phyloP scores from a whole-genome alignment of 805 yeast species.

The Saccharomyces cerevisiae region DNA sequence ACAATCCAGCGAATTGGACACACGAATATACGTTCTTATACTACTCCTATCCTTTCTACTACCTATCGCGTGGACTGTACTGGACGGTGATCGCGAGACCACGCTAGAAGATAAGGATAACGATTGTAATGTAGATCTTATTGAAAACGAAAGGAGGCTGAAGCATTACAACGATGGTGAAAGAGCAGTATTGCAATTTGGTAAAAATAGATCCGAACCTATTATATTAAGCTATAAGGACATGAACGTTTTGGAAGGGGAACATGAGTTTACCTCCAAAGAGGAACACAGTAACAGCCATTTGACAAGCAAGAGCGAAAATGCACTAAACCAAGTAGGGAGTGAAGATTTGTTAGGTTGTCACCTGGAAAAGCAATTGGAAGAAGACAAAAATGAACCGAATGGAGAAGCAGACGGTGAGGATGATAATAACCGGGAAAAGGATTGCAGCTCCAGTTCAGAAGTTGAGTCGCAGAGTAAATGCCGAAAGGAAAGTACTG shows the following conservation, averaged over 20 bases:
- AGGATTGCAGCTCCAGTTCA: background rate
- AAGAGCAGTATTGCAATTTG: slow-evolving; percentile 21
- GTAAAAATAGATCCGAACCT: slow-evolving; percentile 15
- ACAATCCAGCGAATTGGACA: slow-evolving; percentile 6
- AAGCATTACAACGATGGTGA: slow-evolving; percentile 12
- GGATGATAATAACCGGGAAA: background rate
- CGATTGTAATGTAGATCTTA: background rate
- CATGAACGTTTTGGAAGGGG: background rate
- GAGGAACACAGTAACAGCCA: background rate
- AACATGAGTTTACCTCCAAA: background rate
- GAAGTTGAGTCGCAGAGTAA: background rate
- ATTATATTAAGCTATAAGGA: slow-evolving; percentile 4
- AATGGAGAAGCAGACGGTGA: background rate
- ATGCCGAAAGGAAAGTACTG: background rate
- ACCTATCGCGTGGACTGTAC: slow-evolving; percentile 1
- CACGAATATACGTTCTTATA: slow-evolving; percentile 5
- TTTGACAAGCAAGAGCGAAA: background rate
- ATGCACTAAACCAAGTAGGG: background rate
- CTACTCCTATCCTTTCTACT: slow-evolving; percentile 5
- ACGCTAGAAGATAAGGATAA: background rate
- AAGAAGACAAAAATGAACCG: background rate
- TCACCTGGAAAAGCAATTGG: background rate
- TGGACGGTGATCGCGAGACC: background rate
- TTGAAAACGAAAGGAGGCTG: background rate
- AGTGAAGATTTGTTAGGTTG: background rate